Evolutionary conservation across 2,329 filamentous ascomycete genomes (phyloP).

Genomic region (Drechslerella coelobrocha): DNA sequence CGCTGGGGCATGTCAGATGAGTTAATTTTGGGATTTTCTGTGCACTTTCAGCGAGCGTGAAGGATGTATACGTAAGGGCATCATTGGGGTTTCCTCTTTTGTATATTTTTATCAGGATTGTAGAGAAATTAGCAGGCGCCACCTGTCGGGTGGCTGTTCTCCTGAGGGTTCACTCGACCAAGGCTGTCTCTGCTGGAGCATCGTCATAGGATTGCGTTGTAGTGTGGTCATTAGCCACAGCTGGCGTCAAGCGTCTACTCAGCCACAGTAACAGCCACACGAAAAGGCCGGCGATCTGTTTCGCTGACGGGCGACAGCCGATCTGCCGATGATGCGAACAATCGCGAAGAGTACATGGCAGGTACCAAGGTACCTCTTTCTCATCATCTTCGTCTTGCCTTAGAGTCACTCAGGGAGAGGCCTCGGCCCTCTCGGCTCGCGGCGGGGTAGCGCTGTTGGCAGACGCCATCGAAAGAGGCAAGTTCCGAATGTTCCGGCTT

Average conservation of each 20-base stretch:
- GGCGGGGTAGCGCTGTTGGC: too few species aligned
- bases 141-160: too few species aligned
- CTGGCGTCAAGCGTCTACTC: background rate
- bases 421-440: too few species aligned
- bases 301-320: constrained; percentile 18
- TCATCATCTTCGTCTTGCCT: too few species aligned
- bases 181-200: too few species aligned
- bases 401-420: too few species aligned
- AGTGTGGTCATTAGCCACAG: constrained; percentile 44
- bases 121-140: too few species aligned
- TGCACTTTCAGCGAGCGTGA: too few species aligned
- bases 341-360: constrained; percentile 20
- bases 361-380: background rate
- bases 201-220: constrained; percentile 7
- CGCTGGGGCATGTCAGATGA: background rate
- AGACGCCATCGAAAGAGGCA: constrained; percentile 6
- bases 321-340: constrained; percentile 46
- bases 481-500: constrained; percentile 2
- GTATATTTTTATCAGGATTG: too few species aligned
- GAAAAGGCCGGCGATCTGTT: constrained; percentile 21
- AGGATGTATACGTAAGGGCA: too few species aligned
- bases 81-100: too few species aligned
- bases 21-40: background rate
- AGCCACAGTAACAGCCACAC: constrained; percentile 23
- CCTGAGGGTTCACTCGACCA: too few species aligned